These are phyloP conservation scores for Adansonia digitata DNA, from an alignment of 345 rosid genomes.

Conservation along the genomic window DNA sequence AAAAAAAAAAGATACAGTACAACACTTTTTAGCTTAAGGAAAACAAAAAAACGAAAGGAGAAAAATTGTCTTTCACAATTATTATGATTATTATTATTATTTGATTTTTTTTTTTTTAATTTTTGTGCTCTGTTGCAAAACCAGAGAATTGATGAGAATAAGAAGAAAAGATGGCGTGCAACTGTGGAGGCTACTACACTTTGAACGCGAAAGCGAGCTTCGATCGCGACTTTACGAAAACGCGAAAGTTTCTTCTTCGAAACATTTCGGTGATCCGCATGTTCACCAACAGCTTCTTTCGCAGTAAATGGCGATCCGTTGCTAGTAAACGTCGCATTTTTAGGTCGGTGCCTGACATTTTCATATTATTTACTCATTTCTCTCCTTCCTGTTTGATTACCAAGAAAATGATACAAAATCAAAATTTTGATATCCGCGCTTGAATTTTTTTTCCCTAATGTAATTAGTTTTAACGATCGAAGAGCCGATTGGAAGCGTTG, in stretches of 20 bases:
- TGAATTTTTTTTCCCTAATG: background rate
- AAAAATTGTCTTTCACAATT: background rate
- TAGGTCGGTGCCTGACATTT: constrained; percentile 28
- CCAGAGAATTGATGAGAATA: constrained; percentile 13
- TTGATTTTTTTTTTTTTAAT: background rate
- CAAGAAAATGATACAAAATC: background rate
- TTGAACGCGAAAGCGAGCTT: constrained; percentile 28
- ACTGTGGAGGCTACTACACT: constrained; percentile 34
- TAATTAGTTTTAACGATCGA: background rate
- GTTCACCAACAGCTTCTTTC: constrained; percentile 33
- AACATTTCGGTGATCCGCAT: constrained; percentile 42
- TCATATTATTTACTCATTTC: background rate
- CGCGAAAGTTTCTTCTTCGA: constrained; percentile 35
- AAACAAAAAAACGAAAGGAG: background rate
- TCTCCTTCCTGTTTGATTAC: background rate
- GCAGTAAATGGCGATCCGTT: constrained; percentile 35
- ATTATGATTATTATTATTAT: constrained; percentile 3
- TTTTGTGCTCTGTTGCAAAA: background rate
- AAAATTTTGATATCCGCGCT: background rate
- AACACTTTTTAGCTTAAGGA: background rate
- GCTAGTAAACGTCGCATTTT: constrained; percentile 38
- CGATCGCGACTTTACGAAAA: constrained; percentile 27
- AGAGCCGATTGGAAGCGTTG: background rate
- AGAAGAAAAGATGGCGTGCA: constrained; percentile 34
- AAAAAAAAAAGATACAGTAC: background rate